A percentile compares a stretch with the other conserved stretches of the same genome.
These are phyloP conservation scores for Benincasa hispida DNA, from an alignment of 306 rosid species.

Conservation along the genomic window DNA sequence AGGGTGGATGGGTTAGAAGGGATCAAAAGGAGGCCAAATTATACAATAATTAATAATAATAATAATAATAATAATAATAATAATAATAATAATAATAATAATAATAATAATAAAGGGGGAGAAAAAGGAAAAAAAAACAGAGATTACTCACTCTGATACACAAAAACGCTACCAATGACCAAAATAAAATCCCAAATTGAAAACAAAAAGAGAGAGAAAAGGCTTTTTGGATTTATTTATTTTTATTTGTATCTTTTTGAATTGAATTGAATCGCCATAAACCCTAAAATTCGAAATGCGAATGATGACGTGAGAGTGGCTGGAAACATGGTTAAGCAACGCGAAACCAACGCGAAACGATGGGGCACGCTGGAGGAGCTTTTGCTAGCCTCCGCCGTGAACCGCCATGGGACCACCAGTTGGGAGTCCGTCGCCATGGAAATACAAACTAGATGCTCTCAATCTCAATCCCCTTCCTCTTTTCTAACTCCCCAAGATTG, in stretches of 20 bases:
- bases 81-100: too few relatives aligned
- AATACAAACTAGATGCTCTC: conserved; percentile 16
- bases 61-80: too few relatives aligned
- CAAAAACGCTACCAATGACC: not conserved
- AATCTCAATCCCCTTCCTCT: not conserved
- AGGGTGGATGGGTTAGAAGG: not conserved
- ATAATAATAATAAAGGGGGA: too few relatives aligned
- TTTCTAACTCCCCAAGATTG: conserved; percentile 21
- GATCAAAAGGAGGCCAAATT: not conserved
- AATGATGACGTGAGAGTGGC: conserved; percentile 30
- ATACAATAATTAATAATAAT: too few relatives aligned
- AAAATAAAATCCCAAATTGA: not conserved
- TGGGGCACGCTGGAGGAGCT: conserved; percentile 53
- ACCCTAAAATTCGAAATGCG: conserved; percentile 30
- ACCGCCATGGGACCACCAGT: conserved; percentile 28
- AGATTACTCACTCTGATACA: too few relatives aligned
- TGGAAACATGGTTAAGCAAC: conserved; percentile 27
- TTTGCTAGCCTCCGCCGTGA: conserved; percentile 41
- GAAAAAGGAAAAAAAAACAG: too few relatives aligned
- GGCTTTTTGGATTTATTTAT: not conserved
- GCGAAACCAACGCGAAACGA: conserved; percentile 26
- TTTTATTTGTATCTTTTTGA: not conserved
- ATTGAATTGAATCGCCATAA: conserved; percentile 13
- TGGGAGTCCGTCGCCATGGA: conserved; percentile 46
- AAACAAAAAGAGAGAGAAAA: not conserved